Evolutionary conservation across 805 yeast genomes (phyloP).

Genomic region (Grigorovia yakushimaensis): DNA sequence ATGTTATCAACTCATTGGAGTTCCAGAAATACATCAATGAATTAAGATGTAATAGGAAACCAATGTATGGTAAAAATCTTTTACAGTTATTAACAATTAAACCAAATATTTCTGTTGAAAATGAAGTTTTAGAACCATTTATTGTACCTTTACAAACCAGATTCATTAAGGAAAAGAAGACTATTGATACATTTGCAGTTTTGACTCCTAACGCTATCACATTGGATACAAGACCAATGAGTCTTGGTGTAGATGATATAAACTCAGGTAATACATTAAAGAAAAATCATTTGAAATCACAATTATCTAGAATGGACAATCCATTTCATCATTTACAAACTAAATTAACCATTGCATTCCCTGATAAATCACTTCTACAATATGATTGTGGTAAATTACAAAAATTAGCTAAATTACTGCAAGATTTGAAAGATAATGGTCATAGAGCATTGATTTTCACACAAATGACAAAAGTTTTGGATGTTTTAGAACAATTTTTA

Average conservation of each 20-base stretch:
- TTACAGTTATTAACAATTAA: constrained; percentile 32
- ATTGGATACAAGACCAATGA: constrained; percentile 49
- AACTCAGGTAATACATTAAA: constrained; percentile 20
- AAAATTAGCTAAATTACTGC: constrained; percentile 63
- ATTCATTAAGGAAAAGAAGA: constrained; percentile 34
- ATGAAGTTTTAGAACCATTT: constrained; percentile 22
- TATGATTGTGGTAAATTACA: constrained; percentile 97
- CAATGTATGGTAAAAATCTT: constrained; percentile 57
- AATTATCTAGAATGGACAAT: constrained; percentile 23
- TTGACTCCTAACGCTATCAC: constrained; percentile 82
- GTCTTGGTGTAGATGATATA: constrained; percentile 19
- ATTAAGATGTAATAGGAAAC: constrained; percentile 54
- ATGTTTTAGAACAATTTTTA: constrained; percentile 83
- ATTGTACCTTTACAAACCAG: constrained; percentile 36
- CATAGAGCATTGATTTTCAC: constrained; percentile 94
- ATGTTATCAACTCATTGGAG: constrained; percentile 41
- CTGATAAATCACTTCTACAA: constrained; percentile 84
- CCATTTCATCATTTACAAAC: constrained; percentile 79
- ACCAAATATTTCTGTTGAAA: constrained; percentile 2
- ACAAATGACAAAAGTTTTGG: constrained; percentile 95
- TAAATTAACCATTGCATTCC: constrained; percentile 85
- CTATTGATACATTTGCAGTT: constrained; percentile 68
- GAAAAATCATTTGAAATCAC: constrained; percentile 15
- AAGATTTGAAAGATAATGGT: constrained; percentile 72
- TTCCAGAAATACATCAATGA: constrained; percentile 56